Evolutionary conservation across 176 grass and related monocot species (phyloP).

Genomic region (Musa beccarii): DNA sequence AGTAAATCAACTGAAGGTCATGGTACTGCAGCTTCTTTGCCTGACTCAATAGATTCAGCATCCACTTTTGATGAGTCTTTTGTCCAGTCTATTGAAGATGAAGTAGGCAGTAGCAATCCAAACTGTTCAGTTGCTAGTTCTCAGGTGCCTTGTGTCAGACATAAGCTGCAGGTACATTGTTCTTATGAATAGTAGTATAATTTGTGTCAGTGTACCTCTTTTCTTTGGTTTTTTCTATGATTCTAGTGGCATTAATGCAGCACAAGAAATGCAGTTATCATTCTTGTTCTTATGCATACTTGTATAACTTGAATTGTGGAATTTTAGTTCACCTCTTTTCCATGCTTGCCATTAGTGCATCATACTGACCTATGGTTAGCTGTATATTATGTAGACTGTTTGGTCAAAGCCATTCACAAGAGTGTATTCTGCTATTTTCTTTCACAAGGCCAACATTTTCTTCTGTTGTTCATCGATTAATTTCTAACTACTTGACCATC

Average conservation of each 20-base stretch:
- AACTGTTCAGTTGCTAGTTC: conserved; percentile 23
- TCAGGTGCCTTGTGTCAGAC: conserved; percentile 33
- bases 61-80: conserved; percentile 36
- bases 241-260: not conserved
- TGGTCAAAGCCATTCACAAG: no score
- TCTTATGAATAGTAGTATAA: not conserved
- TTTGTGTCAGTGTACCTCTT: not conserved
- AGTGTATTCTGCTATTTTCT: no score
- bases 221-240: not conserved
- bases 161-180: conserved; percentile 13
- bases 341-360: no score
- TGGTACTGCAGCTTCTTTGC: conserved; percentile 21
- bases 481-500: no score
- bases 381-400: no score
- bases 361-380: no score
- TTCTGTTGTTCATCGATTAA: no score
- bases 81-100: conserved; percentile 37
- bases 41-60: conserved; percentile 28
- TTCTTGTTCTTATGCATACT: no score
- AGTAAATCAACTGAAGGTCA: conserved; percentile 33
- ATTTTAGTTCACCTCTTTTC: no score
- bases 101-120: conserved; percentile 10
- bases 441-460: no score
- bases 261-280: no score
- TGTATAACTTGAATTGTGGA: no score